Evolutionary conservation across 2,329 filamentous ascomycete genomes (phyloP), one percentile per base, ranked within the genome.

Genomic region (Immersiporthe knoxdaviesiana): DNA sequence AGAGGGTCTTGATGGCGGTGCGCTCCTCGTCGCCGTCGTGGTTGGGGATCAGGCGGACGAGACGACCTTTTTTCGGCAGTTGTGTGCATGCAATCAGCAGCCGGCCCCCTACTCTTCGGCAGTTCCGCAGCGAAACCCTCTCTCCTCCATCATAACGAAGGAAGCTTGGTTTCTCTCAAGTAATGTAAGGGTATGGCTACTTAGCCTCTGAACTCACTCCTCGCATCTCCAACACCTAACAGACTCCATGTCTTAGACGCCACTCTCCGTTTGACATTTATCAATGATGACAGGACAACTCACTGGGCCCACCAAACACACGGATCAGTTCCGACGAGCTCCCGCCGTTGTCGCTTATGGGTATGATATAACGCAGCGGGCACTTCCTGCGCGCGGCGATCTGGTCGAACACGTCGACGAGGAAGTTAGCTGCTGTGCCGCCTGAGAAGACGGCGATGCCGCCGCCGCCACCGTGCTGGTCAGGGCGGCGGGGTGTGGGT

Each of bases 341-440:
- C 52, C 95, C 95, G 63, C 95, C 95, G 80, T 98, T 98, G 81
- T 98, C 95, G 73, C 92, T 96, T 77, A 97, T 97, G 47, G 95
- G 95, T 65, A 98, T 97, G 70, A 97, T 89, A 79, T 97, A 97
- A 80, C 88, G 93, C 56, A 97, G 81, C 2, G 86, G 83, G 76
- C 91, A 91, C 54, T 85, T 81, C 71, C 91, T 92, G 74, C 85
- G 90, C 72, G 89, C 80, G 16, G 87, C 84, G 44, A 92, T 84
- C 24, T 82, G 81, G 74, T 87, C 90, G 80, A 97, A 97, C 14
- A 97, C 92, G 78, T 97, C 95, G 54, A 97, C 95, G 6, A 97
- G 87, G 75, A 87, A 97, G 77, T 97, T 98, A 7, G 95, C 94
- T n/a, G 94, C 95, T 74, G 93, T 97, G 66, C 94, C 94, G 52